These are phyloP conservation scores for Pichia thaimueangensis DNA, from an alignment of 805 yeast species.

Conservation along the genomic window DNA sequence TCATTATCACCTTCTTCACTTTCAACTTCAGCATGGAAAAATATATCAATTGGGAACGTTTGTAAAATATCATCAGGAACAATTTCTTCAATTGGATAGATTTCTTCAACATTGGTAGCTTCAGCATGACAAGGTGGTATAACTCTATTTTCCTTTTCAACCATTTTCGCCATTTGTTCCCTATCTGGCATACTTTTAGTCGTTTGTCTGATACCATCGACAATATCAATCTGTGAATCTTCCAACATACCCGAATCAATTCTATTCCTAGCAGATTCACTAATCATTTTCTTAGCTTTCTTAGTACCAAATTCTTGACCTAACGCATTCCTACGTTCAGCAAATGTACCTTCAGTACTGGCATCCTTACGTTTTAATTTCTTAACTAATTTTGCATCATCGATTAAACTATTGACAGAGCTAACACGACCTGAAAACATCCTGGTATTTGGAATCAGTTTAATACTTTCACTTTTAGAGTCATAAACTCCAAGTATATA, in stretches of 20 bases:
- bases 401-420: slow-evolving; percentile 26
- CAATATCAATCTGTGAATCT: slow-evolving; percentile 64
- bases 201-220: slow-evolving; percentile 66
- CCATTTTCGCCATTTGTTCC: slow-evolving; percentile 49
- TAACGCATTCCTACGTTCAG: slow-evolving; percentile 63
- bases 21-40: slow-evolving; percentile 28
- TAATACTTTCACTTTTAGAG: slow-evolving; percentile 50
- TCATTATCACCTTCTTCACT: slow-evolving; percentile 28
- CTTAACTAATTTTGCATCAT: slow-evolving; percentile 13
- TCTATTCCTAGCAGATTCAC: slow-evolving; percentile 72
- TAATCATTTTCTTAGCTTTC: slow-evolving; percentile 87
- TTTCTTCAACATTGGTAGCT: slow-evolving; percentile 78
- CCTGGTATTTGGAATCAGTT: slow-evolving; percentile 36
- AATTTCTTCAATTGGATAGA: slow-evolving; percentile 68
- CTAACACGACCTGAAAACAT: slow-evolving; percentile 26
- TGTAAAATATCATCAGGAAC: slow-evolving; percentile 62
- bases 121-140: slow-evolving; percentile 71
- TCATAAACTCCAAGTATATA: slow-evolving; percentile 79
- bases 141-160: slow-evolving; percentile 65
- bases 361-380: slow-evolving; percentile 10
- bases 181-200: slow-evolving; percentile 72
- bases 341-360: slow-evolving; percentile 8
- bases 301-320: slow-evolving; percentile 98
- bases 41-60: slow-evolving; percentile 55
- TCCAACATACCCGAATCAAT: slow-evolving; percentile 80